Base-by-base conservation (phyloP, 2,329 filamentous ascomycete species). In the Colletotrichum echinochloae region DNA sequence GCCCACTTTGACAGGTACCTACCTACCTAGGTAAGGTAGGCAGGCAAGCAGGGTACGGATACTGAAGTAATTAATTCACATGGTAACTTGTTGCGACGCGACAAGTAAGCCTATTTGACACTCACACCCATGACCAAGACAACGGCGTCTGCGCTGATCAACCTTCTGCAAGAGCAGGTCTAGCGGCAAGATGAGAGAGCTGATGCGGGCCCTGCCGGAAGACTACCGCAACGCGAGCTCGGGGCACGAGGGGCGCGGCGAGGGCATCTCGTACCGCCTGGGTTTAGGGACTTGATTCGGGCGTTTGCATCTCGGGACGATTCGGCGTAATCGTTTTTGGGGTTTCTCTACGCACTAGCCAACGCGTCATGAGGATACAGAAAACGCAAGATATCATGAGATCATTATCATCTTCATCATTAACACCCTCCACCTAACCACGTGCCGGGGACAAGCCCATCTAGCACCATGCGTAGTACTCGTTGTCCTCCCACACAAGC, bases 381-480 rank as follows among this genome's bases (percentile, higher is more conserved):
- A 28, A 33, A 46, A 14, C 16, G 54, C n/a, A 65, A 48, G 23
- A 30, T 14, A 33, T 28, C 33, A 41, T 52, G 28, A 63, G 35
- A 66, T 41, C 20, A 44, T 69, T 52, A 1, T 59, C 16, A 8
- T 41, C 16, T 8, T n/a, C 20, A 11, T n/a, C 44, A 12, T 46
- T 3, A 61, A 44, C 18, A 39, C 41, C 28, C 14, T 70, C 28
- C n/a, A 35, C 28, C 52, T 26, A 37, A 37, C 41, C 4, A 49
- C 35, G 7, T 0, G 2, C 14, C 41, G 28, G 37, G 20, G n/a
- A 28, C 2, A 16, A 5, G 54, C n/a, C 33, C 30, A 41, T 60
- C 60, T 70, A 71, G 66, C 69, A 71, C 69, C 75, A 80, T 52
- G 75, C 75, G 52, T 77, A 79, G 59, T 78, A 80, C 56, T 77